These are phyloP conservation scores for Flaveria ramosissima DNA, from an alignment of 129 eudicot genomes.

Conservation along the genomic window DNA sequence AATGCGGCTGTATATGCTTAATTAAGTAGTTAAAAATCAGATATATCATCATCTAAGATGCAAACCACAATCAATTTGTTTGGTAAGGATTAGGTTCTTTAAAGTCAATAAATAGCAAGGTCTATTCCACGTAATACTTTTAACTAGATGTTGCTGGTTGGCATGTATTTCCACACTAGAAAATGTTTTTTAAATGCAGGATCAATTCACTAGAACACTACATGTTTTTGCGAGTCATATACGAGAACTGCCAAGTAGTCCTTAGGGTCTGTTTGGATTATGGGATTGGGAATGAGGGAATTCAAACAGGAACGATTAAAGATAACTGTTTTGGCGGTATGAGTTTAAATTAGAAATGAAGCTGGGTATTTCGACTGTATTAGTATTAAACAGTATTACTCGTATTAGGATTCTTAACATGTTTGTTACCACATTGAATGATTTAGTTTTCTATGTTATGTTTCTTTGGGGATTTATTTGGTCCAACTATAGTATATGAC, in stretches of 20 bases:
- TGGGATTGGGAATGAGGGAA: neutral
- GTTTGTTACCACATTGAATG: neutral
- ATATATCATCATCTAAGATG: neutral
- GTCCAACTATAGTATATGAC: neutral
- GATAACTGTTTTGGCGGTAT: neutral
- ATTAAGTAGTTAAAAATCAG: neutral
- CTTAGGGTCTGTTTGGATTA: neutral
- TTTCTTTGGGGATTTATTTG: neutral
- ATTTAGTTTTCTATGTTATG: neutral
- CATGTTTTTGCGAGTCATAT: neutral
- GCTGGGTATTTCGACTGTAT: neutral
- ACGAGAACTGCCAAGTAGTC: conserved; percentile 10
- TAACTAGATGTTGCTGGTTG: neutral
- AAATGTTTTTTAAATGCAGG: neutral
- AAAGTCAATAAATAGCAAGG: neutral
- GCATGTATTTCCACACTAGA: neutral
- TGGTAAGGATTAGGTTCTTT: neutral
- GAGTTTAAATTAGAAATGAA: neutral
- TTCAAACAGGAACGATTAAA: neutral
- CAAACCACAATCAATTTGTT: neutral
- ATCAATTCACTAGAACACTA: neutral
- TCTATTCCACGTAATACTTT: neutral
- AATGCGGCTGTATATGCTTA: neutral
- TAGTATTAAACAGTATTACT: neutral
- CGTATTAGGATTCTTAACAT: neutral